Percentiles rank a stretch among this genome's conserved stretches.
Evolutionary conservation across 2,329 filamentous ascomycete species (phyloP).

Genomic region (Xylariaceae sp.): DNA sequence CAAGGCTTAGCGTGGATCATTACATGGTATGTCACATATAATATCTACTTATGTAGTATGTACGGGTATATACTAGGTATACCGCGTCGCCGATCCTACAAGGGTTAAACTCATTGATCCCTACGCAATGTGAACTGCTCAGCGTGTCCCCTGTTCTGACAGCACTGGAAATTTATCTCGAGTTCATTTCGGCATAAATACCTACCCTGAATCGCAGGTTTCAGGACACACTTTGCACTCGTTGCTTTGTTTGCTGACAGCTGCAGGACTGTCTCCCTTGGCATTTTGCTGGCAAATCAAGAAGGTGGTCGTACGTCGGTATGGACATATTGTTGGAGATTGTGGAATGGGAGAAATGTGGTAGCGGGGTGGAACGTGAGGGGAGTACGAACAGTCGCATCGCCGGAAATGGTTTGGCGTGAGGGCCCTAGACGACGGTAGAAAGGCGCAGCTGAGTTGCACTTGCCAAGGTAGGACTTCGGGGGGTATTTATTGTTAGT

Average conservation of each 20-base stretch:
- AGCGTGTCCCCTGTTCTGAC: too few relatives aligned
- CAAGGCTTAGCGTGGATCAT: slow-evolving; percentile 18
- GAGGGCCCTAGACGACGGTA: too few relatives aligned
- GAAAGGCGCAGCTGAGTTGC: slow-evolving; percentile 33
- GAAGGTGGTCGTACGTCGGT: not conserved
- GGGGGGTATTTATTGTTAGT: slow-evolving; percentile 25
- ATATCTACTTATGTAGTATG: not conserved
- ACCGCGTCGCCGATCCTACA: too few relatives aligned
- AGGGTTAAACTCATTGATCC: too few relatives aligned
- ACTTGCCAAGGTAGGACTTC: slow-evolving; percentile 33
- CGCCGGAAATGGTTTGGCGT: slow-evolving; percentile 25
- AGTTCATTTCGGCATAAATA: too few relatives aligned
- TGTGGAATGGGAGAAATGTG: not conserved
- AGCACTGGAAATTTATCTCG: too few relatives aligned
- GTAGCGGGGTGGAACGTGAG: not conserved
- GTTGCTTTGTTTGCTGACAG: not conserved
- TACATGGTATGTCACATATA: not conserved
- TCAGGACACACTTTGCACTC: not conserved
- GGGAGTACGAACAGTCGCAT: slow-evolving; percentile 8
- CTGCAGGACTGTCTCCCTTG: not conserved
- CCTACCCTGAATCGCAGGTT: not conserved
- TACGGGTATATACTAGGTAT: too few relatives aligned
- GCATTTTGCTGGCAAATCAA: too few relatives aligned
- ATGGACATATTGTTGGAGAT: not conserved
- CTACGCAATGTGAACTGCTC: too few relatives aligned